Evolutionary conservation across 2,329 filamentous ascomycete genomes (phyloP).

Genomic region (Chlorencoelia australis): DNA sequence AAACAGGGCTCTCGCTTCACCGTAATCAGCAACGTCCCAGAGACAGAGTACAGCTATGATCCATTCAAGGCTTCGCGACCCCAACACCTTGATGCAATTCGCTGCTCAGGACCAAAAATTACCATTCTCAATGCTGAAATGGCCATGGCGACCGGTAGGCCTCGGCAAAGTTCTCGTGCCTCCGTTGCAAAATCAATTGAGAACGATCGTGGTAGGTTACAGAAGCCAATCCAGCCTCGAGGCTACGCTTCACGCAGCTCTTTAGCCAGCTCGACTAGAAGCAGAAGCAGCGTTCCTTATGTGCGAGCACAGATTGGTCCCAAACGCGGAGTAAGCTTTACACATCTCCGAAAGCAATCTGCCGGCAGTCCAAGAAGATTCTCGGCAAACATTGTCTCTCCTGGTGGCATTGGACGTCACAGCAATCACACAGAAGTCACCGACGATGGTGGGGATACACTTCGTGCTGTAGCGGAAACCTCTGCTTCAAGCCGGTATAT

Average conservation of each 20-base stretch:
- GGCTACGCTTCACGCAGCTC: conserved; percentile 36
- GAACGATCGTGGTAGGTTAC: conserved; percentile 9
- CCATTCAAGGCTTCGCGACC: conserved; percentile 57
- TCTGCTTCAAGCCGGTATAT: conserved; percentile 21
- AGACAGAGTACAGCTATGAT: conserved; percentile 66
- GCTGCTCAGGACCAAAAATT: conserved; percentile 32
- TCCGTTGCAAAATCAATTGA: conserved; percentile 2
- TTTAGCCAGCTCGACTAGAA: conserved; percentile 35
- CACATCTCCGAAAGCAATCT: conserved; percentile 35
- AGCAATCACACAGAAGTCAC: conserved; percentile 17
- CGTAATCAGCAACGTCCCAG: conserved; percentile 47
- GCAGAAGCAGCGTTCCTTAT: conserved; percentile 26
- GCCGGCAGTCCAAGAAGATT: conserved; percentile 7
- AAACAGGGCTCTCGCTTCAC: conserved; percentile 50
- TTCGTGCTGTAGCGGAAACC: conserved; percentile 8
- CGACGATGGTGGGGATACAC: conserved; percentile 15
- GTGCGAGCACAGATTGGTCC: conserved; percentile 39
- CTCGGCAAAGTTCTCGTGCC: neutral
- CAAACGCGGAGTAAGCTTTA: conserved; percentile 54
- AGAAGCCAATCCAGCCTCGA: conserved; percentile 12
- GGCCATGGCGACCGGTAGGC: neutral
- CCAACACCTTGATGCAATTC: conserved; percentile 33
- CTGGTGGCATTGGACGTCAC: conserved; percentile 5
- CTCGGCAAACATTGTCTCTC: neutral
- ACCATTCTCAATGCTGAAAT: conserved; percentile 11